A percentile compares a stretch with the other conserved stretches of the same genome.
Conservation (phyloP, 179 eudicot species). For the Corrigiola litoralis region DNA sequence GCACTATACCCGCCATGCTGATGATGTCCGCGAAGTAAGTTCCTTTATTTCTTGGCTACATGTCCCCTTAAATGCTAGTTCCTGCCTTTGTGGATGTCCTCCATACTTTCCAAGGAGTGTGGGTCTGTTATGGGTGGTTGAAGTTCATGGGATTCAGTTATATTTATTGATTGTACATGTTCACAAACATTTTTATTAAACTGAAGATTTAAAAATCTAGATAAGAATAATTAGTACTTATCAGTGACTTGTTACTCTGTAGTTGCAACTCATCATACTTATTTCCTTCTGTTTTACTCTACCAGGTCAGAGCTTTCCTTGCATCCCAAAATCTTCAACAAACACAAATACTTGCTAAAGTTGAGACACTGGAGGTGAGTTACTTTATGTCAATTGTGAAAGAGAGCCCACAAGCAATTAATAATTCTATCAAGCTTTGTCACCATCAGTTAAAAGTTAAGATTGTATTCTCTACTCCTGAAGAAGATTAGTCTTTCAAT, state of each 20-base stretch:
- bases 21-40: constrained; percentile 84
- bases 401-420: neutral
- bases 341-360: constrained; percentile 89
- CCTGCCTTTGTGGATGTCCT: neutral
- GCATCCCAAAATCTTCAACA: constrained; percentile 57
- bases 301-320: constrained; percentile 56
- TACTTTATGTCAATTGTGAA: neutral
- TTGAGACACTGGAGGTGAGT: constrained; percentile 83
- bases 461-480: neutral
- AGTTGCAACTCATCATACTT: neutral
- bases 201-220: no score
- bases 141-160: no score
- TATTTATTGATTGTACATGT: no score
- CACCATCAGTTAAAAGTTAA: no score
- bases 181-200: no score
- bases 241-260: neutral
- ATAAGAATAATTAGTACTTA: no score
- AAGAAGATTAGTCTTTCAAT: neutral
- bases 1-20: constrained; percentile 82
- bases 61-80: neutral
- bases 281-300: constrained; percentile 9
- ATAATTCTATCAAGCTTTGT: neutral
- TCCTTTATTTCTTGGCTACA: neutral
- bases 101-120: neutral
- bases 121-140: neutral